phyloP scores from a whole-genome alignment of 2,329 filamentous ascomycete species.

The Helminthosporium solani region DNA sequence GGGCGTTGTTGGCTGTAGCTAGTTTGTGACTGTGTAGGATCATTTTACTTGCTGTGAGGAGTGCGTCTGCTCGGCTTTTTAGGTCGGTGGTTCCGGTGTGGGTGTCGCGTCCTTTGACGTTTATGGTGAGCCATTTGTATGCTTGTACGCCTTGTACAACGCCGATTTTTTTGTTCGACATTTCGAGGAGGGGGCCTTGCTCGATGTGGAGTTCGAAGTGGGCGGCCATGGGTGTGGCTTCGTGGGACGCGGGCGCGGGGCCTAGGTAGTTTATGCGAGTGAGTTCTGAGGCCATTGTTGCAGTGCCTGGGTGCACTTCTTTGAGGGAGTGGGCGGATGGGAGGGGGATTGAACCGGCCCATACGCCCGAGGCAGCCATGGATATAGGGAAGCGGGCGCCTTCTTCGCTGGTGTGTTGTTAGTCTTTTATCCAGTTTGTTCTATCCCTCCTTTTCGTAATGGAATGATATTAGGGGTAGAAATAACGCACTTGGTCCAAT shows the following conservation, averaged over 20 bases:
- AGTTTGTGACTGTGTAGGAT: slow-evolving; percentile 66
- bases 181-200: slow-evolving; percentile 74
- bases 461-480: background rate
- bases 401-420: slow-evolving; percentile 62
- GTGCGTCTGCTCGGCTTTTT: slow-evolving; percentile 64
- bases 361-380: slow-evolving; percentile 74
- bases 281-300: slow-evolving; percentile 68
- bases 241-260: slow-evolving; percentile 55
- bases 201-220: slow-evolving; percentile 87
- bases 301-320: slow-evolving; percentile 61
- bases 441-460: background rate
- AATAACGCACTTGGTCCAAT: slow-evolving; percentile 67
- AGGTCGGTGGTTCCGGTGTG: slow-evolving; percentile 77
- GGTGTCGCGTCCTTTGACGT: slow-evolving; percentile 65
- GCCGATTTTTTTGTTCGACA: slow-evolving; percentile 62
- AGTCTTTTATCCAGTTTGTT: slow-evolving; percentile 9
- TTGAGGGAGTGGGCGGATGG: slow-evolving; percentile 60
- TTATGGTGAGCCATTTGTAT: slow-evolving; percentile 71
- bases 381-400: slow-evolving; percentile 76
- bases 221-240: slow-evolving; percentile 65
- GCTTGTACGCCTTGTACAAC: slow-evolving; percentile 73
- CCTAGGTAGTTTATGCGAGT: slow-evolving; percentile 72
- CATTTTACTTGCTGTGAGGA: slow-evolving; percentile 67
- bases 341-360: slow-evolving; percentile 67
- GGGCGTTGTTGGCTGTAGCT: slow-evolving; percentile 59